Base-by-base conservation (phyloP, 257 asterid genomes). In the Nicotiana noctiflora region DNA sequence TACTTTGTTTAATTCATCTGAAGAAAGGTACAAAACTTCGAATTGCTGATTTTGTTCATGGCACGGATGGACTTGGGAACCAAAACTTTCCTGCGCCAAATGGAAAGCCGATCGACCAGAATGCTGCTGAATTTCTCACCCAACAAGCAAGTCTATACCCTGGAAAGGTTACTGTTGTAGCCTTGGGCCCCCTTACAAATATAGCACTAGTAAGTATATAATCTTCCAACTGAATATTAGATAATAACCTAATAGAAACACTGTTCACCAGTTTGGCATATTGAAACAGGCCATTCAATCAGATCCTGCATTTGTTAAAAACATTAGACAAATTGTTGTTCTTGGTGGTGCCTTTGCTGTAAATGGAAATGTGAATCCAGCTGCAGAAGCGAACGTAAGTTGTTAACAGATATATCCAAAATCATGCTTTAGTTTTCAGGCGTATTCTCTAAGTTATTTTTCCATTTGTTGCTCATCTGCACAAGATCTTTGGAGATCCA, bases 311-410 rank as follows among this genome's bases (percentile, higher is more conserved):
- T 95, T 95, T 82, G 80, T 79, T 25, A 87, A 91, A 85, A 93
- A 92, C 37, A 90, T 95, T 49, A 91, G 91, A 64, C 98, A 93
- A 88, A 93, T 95, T 82, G 92, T 91, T 84, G 79, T 95, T 88
- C 99, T 95, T 82, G 98, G 99, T 83, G 99, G 99, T 82, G 96
- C 99, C 34, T 95, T 95, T 89, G 89, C 97, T 56, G 97, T 95
- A 60, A 95, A 95, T 61, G 98, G 99, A 84, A 95, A 95, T 79
- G 99, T 93, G 56, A 95, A 95, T 88, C 97, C 99, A 9, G 98
- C 99, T 83, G 94, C 99, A 12, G 99, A 95, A 88, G 99, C 99
- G 55, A 95, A 95, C 89, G 99, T 95, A 80, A 87, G 91, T 88
- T 78, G 12, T 84, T 82, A 23, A 79, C 64, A 75, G 18, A 25